Conservation (phyloP, 1,284 basidiomycete species). For the Thelephora terrestris region DNA sequence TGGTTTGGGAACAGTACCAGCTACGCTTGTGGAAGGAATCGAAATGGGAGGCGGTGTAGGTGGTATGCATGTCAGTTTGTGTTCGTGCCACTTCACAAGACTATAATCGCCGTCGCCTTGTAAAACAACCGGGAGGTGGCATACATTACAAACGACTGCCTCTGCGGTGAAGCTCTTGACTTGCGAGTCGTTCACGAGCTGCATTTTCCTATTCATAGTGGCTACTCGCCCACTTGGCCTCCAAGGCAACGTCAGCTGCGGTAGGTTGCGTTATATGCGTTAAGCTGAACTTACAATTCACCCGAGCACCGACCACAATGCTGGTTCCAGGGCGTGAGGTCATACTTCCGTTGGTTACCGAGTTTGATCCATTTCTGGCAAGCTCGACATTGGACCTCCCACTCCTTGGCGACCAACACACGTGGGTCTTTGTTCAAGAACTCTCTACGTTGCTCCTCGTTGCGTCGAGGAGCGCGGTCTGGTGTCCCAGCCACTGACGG, state of each 20-base stretch:
- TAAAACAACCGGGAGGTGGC: conserved; percentile 32
- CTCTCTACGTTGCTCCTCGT: conserved; percentile 37
- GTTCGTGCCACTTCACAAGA: conserved; percentile 45
- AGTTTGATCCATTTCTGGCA: conserved; percentile 55
- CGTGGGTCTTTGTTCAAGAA: conserved; percentile 42
- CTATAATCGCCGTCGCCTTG: conserved; percentile 43
- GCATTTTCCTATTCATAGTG: conserved; percentile 46
- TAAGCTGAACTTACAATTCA: conserved; percentile 23
- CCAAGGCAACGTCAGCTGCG: conserved; percentile 2
- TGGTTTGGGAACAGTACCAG: not conserved
- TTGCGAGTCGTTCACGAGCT: conserved; percentile 49
- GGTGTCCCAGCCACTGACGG: conserved; percentile 14
- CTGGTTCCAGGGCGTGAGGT: conserved; percentile 37
- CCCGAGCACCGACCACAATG: conserved; percentile 39
- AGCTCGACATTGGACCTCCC: conserved; percentile 43
- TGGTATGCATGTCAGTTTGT: conserved; percentile 40
- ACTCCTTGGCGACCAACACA: conserved; percentile 35
- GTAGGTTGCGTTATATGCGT: not conserved
- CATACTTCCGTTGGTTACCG: conserved; percentile 30
- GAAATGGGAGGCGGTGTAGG: not conserved
- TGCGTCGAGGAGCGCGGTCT: conserved; percentile 13
- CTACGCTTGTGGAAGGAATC: not conserved
- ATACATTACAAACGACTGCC: conserved; percentile 40
- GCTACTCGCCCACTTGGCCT: conserved; percentile 48
- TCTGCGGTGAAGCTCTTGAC: conserved; percentile 34